Evolutionary conservation across 768 basidiomycete species (phyloP).

Genomic region (Saitozyma podzolica): DNA sequence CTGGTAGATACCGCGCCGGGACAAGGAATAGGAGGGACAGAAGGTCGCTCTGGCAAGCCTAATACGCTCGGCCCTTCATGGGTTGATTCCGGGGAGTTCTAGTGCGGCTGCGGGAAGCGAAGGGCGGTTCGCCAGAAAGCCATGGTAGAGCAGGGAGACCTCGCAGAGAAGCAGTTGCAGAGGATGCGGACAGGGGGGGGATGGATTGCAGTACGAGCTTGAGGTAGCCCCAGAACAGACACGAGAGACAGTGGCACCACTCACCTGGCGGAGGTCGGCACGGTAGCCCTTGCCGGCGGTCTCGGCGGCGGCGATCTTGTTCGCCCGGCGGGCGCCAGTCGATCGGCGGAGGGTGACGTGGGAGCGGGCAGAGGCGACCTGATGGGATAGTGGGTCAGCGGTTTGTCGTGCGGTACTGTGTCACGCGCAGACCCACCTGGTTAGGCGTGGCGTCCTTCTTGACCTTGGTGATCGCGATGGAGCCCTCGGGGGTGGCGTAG

Average conservation of each 20-base stretch:
- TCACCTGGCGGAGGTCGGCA: conserved; percentile 51
- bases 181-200: neutral
- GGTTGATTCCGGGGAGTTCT: conserved; percentile 44
- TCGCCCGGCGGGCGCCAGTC: conserved; percentile 47
- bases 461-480: conserved; percentile 46
- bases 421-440: conserved; percentile 30
- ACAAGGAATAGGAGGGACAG: conserved; percentile 10
- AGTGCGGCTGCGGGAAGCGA: conserved; percentile 32
- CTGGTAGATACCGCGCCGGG: conserved; percentile 10
- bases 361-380: conserved; percentile 44
- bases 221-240: neutral
- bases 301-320: conserved; percentile 52
- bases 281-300: conserved; percentile 52
- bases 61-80: conserved; percentile 46
- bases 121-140: neutral
- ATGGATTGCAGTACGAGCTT: neutral
- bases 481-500: conserved; percentile 36
- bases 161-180: neutral
- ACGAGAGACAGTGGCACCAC: conserved; percentile 9
- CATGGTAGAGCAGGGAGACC: neutral
- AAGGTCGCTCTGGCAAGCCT: conserved; percentile 34
- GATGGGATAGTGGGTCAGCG: neutral
- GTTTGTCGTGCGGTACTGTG: neutral
- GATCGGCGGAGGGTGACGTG: conserved; percentile 40
- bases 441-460: conserved; percentile 47